Conservation (phyloP, 2,329 filamentous ascomycete species). For the Fusarium kyushuense region DNA sequence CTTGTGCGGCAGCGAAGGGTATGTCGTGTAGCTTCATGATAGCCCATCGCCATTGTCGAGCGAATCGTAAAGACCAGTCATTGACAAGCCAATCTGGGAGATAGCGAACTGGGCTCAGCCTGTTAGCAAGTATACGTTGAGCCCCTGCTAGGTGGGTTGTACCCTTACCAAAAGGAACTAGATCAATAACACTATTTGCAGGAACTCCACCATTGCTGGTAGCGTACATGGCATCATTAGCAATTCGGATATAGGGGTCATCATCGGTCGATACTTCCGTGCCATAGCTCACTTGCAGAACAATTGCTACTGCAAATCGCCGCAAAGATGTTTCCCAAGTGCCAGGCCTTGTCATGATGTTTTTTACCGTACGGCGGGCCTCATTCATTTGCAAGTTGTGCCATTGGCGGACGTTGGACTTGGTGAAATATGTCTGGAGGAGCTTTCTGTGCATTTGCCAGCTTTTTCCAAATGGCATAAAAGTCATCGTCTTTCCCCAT, state of each 20-base stretch:
- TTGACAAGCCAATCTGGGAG: constrained; percentile 48
- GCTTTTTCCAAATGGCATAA: constrained; percentile 56
- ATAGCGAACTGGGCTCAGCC: constrained; percentile 39
- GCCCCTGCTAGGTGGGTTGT: background rate
- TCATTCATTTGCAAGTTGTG: constrained; percentile 45
- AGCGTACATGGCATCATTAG: constrained; percentile 50
- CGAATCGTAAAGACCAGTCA: constrained; percentile 51
- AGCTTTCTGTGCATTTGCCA: constrained; percentile 59
- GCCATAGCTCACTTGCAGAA: constrained; percentile 51
- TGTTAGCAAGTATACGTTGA: constrained; percentile 5
- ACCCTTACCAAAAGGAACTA: constrained; percentile 55
- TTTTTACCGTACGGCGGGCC: constrained; percentile 37
- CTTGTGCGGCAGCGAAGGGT: constrained; percentile 48
- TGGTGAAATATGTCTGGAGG: constrained; percentile 58
- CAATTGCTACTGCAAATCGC: constrained; percentile 50
- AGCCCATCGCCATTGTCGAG: constrained; percentile 52
- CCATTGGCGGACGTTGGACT: constrained; percentile 50
- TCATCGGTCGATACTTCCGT: constrained; percentile 47
- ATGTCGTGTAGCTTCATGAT: constrained; percentile 51
- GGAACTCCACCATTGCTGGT: constrained; percentile 50
- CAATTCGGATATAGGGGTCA: constrained; percentile 50
- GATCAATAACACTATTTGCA: constrained; percentile 57
- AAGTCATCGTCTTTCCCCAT: constrained; percentile 61
- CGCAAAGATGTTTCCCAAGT: constrained; percentile 48
- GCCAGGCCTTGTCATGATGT: constrained; percentile 37